Evolutionary conservation across 2,329 filamentous ascomycete genomes (phyloP), one percentile per base, ranked within the genome.

Genomic region (Ophiostoma pallidulum): DNA sequence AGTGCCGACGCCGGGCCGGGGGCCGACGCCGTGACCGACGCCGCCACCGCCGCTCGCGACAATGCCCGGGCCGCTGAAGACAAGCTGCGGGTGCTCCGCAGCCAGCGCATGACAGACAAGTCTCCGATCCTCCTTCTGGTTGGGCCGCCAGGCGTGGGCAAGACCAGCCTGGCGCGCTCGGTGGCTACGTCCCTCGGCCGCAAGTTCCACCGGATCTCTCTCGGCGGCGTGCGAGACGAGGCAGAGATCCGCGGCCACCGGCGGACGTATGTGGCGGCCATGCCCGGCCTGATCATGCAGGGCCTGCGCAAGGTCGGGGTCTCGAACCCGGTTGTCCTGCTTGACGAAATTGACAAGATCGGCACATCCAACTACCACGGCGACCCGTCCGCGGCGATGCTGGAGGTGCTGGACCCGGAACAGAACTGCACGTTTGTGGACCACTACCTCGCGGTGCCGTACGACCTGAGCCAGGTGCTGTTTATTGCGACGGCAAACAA

Each of bases 341-440:
- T 98, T 12, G 92, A 98, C 60, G 92, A 98, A 69, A 96, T 98
- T 57, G 92, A 98, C 72, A 98, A 98, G 73, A 78, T 98, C 52
- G 89, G 90, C 53, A 81, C 82, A 50, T 82, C 87, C 31, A 97
- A 91, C 63, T 85, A 92, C 64, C 90, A 98, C 56, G 92, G 92
- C 35, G 92, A 98, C 60, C 92, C 92, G 4, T 94, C 88, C 18
- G 92, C 92, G 19, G 92, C 92, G 8, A 96, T 98, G 91, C 80
- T 98, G 13, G 92, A 98, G 65, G 92, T 98, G 10, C 74, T 98
- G 39, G 92, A 98, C 60, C 92, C 92, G 0, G 92, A 98, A 64
- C 92, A 98, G 67, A 98, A 98, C 61, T 78, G 94, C 65, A 84
- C 80, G 9, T 98, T 98, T 67, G 86, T 82, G 26, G 92, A 98